Percentiles rank a stretch among this genome's conserved stretches.
Evolutionary conservation across 176 grass and related monocot species (phyloP).

Genomic region (Phyllostachys edulis): DNA sequence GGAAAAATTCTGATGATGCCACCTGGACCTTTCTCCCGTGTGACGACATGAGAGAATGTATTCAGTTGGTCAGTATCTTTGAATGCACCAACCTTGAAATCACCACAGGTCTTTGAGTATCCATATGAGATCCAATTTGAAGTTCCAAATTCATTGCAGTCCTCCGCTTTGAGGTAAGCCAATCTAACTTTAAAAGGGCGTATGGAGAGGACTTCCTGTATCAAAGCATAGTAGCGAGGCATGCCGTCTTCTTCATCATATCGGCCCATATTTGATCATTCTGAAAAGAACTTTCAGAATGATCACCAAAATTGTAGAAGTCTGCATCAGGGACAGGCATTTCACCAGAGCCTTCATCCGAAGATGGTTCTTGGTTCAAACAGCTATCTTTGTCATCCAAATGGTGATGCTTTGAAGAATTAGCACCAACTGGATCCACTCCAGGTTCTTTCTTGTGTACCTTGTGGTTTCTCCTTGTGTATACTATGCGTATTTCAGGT

Average conservation of each 20-base stretch:
- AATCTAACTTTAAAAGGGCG: constrained; percentile 66
- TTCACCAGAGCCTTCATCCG: constrained; percentile 34
- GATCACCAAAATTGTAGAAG: constrained; percentile 76
- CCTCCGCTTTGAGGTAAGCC: constrained; percentile 65
- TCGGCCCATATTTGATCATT: constrained; percentile 73
- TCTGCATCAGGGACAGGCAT: constrained; percentile 72
- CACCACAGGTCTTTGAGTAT: constrained; percentile 76
- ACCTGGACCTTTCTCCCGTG: constrained; percentile 48
- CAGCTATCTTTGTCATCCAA: not conserved
- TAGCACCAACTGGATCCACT: constrained; percentile 9
- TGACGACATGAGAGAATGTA: constrained; percentile 74
- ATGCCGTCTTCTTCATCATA: constrained; percentile 96
- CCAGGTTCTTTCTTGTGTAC: constrained; percentile 39
- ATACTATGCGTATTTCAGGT: constrained; percentile 37
- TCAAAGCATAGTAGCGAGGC: constrained; percentile 80
- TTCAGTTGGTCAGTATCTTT: constrained; percentile 48
- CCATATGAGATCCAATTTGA: constrained; percentile 66
- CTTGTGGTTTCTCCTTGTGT: constrained; percentile 39
- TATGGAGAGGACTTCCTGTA: constrained; percentile 60
- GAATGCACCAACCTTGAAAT: constrained; percentile 57
- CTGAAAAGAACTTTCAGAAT: constrained; percentile 53
- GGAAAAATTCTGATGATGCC: constrained; percentile 69
- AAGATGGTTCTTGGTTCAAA: not conserved
- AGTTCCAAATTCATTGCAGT: constrained; percentile 68
- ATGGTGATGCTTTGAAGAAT: not conserved